Base-by-base conservation (phyloP, 179 eudicot species). In the Beta lomatogona region DNA sequence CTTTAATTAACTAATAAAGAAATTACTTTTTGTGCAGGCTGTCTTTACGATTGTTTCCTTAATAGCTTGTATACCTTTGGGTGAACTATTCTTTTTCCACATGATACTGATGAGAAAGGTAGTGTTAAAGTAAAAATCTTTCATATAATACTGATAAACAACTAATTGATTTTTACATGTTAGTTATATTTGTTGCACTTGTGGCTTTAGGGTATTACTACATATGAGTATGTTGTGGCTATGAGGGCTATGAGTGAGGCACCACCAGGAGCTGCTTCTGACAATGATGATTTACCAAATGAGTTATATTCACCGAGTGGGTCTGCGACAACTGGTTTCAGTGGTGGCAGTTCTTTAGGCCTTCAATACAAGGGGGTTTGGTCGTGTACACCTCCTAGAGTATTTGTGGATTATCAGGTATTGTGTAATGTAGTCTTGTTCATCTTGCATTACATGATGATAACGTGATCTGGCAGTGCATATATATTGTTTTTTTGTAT, bases 1-100 rank as follows among this genome's bases (percentile, higher is more conserved):
- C 65, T 46, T 12, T 8, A 45, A 22, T 22, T 15, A 70, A 58
- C 28, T 71, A 19, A 76, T 71, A 8, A n/a, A 19, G 18, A 28
- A 53, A 77, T n/a, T 60, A 82, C 69, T 7, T 22, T 73, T 82
- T 64, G 13, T 86, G 86, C 93, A 95, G 99, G 97, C 96, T 86
- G 73, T 95, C 73, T 94, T 98, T 83, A 84, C 97, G 1, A 89
- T 87, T 78, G 97, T 94, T 85, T 95, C 99, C 57, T 61, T 95
- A 86, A 82, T 91, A 83, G 99, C 99, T 73, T 95, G 99, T 81
- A 88, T 92, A 71, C 99, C 99, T 73, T 83, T 95, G 92, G 92
- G 94, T 19, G 99, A 95, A 87, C 99, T 95, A 80, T 91, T 95
- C 93, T 94, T 94, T 86, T 95, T 95, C 91, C 99, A 94, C 89